phyloP scores from a whole-genome alignment of 179 eudicot species.

The Spinacia oleracea region DNA sequence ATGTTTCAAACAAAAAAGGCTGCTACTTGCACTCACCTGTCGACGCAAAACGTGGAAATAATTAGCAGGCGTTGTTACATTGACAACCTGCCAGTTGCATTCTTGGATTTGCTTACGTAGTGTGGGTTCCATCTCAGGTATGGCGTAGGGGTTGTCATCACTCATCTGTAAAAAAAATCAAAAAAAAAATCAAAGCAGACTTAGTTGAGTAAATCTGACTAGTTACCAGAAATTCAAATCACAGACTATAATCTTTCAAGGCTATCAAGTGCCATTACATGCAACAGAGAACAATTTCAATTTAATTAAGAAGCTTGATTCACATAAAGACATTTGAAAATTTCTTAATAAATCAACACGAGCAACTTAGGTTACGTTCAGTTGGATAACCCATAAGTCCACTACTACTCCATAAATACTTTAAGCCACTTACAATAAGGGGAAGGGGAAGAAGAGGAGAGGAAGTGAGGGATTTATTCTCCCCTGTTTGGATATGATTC shows the following conservation, averaged over 20 bases:
- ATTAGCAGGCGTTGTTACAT: conserved; percentile 55
- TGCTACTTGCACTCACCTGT: conserved; percentile 34
- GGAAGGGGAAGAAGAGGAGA: no score
- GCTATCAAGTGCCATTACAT: conserved; percentile 13
- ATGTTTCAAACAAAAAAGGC: not conserved
- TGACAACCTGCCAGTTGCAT: conserved; percentile 58
- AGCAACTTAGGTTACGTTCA: not conserved
- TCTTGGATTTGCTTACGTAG: conserved; percentile 47
- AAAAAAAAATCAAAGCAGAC: not conserved
- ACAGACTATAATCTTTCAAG: not conserved
- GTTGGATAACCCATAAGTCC: not conserved
- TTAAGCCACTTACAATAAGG: not conserved
- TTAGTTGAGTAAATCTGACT: not conserved
- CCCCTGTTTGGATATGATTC: no score
- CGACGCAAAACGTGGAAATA: conserved; percentile 58
- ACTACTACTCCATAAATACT: not conserved
- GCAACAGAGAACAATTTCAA: not conserved
- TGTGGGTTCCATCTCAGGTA: conserved; percentile 55
- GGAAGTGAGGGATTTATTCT: no score
- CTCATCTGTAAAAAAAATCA: conserved; percentile 40
- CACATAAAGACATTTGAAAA: not conserved
- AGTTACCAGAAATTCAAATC: not conserved
- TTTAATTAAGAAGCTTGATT: not conserved
- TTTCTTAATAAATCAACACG: not conserved
- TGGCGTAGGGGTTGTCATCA: conserved; percentile 49